Percentiles rank a stretch among this genome's conserved stretches.
Conservation (phyloP, 73 alveolate genomes). For the Paramecium caudatum region DNA sequence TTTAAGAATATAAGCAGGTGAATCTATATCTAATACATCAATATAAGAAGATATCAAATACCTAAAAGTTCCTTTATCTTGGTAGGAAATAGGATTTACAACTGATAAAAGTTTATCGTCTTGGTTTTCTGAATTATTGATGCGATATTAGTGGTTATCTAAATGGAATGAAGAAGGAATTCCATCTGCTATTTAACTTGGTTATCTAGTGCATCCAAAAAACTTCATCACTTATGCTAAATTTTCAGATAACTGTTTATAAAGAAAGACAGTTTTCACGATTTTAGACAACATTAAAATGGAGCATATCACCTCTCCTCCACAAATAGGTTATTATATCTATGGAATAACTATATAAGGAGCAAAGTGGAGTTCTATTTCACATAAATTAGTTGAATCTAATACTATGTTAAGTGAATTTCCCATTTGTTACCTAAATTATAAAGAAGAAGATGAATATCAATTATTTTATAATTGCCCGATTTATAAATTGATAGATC, state of each 20-base stretch:
- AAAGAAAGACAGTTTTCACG: neutral
- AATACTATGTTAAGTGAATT: neutral
- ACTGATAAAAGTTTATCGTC: neutral
- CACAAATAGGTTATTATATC: neutral
- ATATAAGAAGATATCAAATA: slow-evolving; percentile 6
- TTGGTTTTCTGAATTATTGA: slow-evolving; percentile 21
- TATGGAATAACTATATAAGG: slow-evolving; percentile 45
- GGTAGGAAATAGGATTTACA: slow-evolving; percentile 30
- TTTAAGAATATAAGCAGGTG: neutral
- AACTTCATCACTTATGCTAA: slow-evolving; percentile 10
- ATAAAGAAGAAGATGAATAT: slow-evolving; percentile 30
- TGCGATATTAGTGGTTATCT: neutral
- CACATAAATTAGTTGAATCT: slow-evolving; percentile 26
- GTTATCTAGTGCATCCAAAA: slow-evolving; percentile 8
- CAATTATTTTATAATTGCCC: neutral
- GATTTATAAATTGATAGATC: neutral
- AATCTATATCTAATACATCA: neutral
- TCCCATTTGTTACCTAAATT: slow-evolving; percentile 16
- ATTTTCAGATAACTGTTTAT: neutral
- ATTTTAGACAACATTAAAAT: neutral
- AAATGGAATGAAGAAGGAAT: slow-evolving; percentile 52
- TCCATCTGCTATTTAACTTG: slow-evolving; percentile 7
- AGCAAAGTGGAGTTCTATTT: slow-evolving; percentile 30
- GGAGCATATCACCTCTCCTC: neutral
- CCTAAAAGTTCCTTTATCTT: slow-evolving; percentile 12